Base-by-base conservation (phyloP, 2,329 filamentous ascomycete genomes). In the Chrysosporium queenslandicum region DNA sequence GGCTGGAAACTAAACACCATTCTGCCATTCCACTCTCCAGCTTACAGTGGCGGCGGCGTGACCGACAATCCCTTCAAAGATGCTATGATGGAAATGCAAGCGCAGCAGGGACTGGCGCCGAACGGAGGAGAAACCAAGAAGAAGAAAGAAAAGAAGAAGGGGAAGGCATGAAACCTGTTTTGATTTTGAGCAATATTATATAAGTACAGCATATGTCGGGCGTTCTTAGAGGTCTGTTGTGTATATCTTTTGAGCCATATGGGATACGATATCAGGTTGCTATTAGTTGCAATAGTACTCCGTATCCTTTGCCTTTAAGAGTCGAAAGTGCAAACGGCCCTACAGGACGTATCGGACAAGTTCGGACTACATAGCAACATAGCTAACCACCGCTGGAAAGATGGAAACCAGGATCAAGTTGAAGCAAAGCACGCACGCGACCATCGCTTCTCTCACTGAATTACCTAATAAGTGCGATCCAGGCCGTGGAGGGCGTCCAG, bases 61-160 rank as follows among this genome's bases (percentile, higher is more conserved):
- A 90, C 82, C 56, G 92, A 98, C 68, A 94, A 97, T 64, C 81
- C 96, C 56, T 82, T 97, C 64, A 88, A 92, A 74, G 90, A 96
- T 60, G 94, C 96, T 77, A 95, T 97, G 90, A 84, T 82, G 63
- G 88, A 94, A 73, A 94, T 97, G 87, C 75, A 78, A 58, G 74
- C 72, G 59, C 66, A 71, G 58, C 65, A 71, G 58, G 69, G 69
- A 4, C 66, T 73, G 61, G 68, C 69, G 4, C 74, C 77, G 54
- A 73, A 73, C 5, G 78, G 79, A 23, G 58, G 59, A n/a, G 59
- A 59, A 2, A 59, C 43, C 52, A 73, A 69, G 62, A 71, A 68
- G 56, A 74, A 76, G 62, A 74, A 76, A 59, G 68, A 74, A 52
- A 74, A 75, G 64, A 76, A 75, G 67, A 73, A 72, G 63, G 66